These are phyloP conservation scores for Aspergillus sclerotioniger DNA, from an alignment of 495 filamentous ascomycete genomes.

Conservation along the genomic window DNA sequence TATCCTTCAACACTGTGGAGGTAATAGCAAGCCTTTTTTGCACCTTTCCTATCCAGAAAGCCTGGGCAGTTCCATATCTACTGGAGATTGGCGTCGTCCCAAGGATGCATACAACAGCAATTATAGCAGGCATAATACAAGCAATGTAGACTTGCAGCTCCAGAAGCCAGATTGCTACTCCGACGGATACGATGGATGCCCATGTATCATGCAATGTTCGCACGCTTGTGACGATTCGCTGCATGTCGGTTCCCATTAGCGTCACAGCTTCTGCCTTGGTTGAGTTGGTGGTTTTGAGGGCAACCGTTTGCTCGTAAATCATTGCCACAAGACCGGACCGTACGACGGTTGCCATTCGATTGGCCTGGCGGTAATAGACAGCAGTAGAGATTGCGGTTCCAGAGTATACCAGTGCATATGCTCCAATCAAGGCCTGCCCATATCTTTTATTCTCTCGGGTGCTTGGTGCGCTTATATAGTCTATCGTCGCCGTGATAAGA, in stretches of 20 bases:
- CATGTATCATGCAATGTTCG: background rate
- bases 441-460: constrained; percentile 2
- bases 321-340: background rate
- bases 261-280: background rate
- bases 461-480: background rate
- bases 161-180: background rate
- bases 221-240: background rate
- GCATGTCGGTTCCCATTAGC: background rate
- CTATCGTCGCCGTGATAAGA: constrained; percentile 8
- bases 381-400: constrained; percentile 1
- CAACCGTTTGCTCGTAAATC: background rate
- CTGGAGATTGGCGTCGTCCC: background rate
- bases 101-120: background rate
- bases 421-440: background rate
- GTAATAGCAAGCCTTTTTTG: background rate
- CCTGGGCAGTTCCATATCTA: background rate
- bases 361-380: background rate
- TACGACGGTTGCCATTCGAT: background rate
- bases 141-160: background rate
- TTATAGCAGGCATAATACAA: background rate
- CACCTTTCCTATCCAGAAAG: background rate
- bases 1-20: background rate
- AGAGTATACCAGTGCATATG: background rate
- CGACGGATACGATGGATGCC: background rate
- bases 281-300: background rate